A percentile compares a stretch with the other conserved stretches of the same genome.
Conservation (phyloP, 495 filamentous ascomycete species). For the Trichoderma asperelloides region DNA sequence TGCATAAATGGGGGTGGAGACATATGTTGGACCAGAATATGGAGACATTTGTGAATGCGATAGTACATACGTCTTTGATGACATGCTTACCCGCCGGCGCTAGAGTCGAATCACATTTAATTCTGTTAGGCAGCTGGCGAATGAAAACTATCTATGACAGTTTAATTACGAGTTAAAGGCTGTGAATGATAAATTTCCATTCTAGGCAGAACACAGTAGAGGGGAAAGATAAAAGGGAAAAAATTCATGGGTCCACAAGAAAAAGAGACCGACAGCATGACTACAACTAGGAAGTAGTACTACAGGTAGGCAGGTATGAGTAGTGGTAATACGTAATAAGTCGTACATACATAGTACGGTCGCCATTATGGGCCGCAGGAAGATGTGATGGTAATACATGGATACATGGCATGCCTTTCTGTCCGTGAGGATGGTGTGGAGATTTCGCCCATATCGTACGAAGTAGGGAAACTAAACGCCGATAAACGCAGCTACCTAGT, state of each 20-base stretch:
- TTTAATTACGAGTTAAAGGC: neutral
- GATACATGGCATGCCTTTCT: neutral
- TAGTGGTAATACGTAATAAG: neutral
- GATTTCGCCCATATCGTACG: neutral
- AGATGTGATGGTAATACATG: neutral
- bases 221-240: too few relatives aligned
- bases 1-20: neutral
- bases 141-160: neutral
- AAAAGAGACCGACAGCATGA: neutral
- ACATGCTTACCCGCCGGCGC: neutral
- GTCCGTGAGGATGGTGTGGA: neutral
- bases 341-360: neutral
- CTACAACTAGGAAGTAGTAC: neutral
- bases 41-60: neutral
- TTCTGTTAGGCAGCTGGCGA: neutral
- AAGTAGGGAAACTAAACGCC: neutral
- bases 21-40: neutral
- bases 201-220: too few relatives aligned
- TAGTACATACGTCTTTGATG: neutral
- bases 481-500: neutral
- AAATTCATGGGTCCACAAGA: neutral
- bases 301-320: too few relatives aligned
- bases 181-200: too few relatives aligned
- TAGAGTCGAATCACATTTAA: neutral
- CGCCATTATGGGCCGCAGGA: conserved; percentile 2